A percentile compares a stretch with the other conserved stretches of the same genome.
Evolutionary conservation across 768 basidiomycete genomes (phyloP).

Genomic region (Kwoniella europaea): DNA sequence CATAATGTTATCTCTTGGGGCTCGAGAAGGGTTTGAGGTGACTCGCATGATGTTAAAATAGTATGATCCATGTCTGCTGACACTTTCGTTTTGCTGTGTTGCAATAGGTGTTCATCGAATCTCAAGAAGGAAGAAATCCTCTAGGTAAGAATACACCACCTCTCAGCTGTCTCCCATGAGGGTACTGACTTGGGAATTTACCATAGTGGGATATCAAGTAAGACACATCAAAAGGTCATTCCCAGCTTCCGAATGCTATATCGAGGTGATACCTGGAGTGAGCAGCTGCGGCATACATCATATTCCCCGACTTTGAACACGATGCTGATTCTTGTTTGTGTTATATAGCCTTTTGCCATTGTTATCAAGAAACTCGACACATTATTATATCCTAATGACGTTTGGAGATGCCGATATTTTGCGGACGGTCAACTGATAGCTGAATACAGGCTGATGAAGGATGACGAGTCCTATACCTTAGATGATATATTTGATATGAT

Average conservation of each 20-base stretch:
- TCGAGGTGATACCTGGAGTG: slow-evolving; percentile 1
- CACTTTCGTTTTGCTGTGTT: neutral
- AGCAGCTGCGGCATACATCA: neutral
- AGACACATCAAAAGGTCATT: neutral
- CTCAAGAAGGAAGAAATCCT: slow-evolving; percentile 1
- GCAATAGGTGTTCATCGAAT: neutral
- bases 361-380: neutral
- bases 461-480: neutral
- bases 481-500: neutral
- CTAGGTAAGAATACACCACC: neutral
- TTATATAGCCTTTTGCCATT: neutral
- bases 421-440: neutral
- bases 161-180: too few species aligned
- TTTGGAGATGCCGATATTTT: slow-evolving; percentile 5
- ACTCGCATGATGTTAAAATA: too few species aligned
- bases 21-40: neutral
- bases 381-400: neutral
- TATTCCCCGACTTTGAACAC: neutral
- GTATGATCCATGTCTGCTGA: neutral
- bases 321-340: neutral
- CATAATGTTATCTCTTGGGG: neutral
- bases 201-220: neutral
- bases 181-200: neutral
- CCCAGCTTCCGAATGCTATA: neutral
- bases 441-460: neutral